These are phyloP conservation scores for Nitzschia sp. DNA, from an alignment of 108 stramenopile species.

Conservation along the genomic window DNA sequence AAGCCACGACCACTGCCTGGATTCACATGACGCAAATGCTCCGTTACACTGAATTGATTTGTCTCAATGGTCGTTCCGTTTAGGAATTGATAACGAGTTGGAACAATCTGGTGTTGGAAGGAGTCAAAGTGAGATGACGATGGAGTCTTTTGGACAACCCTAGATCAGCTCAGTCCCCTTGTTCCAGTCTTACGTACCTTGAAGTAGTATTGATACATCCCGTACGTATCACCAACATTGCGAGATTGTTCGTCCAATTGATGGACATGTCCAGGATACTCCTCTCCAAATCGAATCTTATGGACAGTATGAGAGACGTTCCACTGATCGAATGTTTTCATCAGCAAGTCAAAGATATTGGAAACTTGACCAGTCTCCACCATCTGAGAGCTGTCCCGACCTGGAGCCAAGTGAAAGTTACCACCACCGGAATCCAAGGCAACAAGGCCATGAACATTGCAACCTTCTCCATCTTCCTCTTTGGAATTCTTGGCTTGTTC, in stretches of 20 bases:
- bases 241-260: conserved; percentile 76
- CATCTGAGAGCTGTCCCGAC: conserved; percentile 51
- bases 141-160: no score
- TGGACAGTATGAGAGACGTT: conserved; percentile 92
- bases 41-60: conserved; percentile 96
- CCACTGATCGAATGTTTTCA: conserved; percentile 78
- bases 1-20: conserved; percentile 86
- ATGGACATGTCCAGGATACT: conserved; percentile 61
- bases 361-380: conserved; percentile 9
- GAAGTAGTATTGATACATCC: conserved; percentile 93
- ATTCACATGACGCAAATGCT: conserved; percentile 91
- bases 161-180: background rate
- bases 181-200: conserved; percentile 53
- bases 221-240: conserved; percentile 70
- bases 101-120: conserved; percentile 77
- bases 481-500: conserved; percentile 16
- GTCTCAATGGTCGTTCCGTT: conserved; percentile 80
- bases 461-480: conserved; percentile 80
- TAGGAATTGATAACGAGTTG: conserved; percentile 78
- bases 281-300: conserved; percentile 80
- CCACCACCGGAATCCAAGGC: conserved; percentile 86
- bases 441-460: conserved; percentile 86
- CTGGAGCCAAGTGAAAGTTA: conserved; percentile 94
- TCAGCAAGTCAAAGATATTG: conserved; percentile 40
- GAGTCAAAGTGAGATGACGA: conserved; percentile 12